Base-by-base conservation (phyloP, 1,139 yeast genomes). In the Suhomyces choctaworum region DNA sequence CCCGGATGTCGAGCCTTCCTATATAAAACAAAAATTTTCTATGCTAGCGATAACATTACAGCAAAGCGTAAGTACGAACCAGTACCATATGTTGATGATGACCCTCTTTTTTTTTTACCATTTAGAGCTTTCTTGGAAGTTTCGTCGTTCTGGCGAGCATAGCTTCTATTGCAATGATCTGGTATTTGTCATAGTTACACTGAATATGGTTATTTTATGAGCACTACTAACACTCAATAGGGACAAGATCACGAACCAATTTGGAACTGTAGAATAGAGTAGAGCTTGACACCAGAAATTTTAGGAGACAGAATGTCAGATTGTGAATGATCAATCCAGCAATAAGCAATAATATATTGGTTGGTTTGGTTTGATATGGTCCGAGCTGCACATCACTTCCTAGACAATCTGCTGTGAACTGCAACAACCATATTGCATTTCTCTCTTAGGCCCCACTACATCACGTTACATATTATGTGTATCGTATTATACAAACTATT, bases 101-200 rank as follows among this genome's bases (percentile, higher is more conserved):
- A 40, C 37, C 45, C 52, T 48, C 22, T 48, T 50, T 54, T 53
- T 49, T 46, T 65, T 66, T 8, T 8, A 17, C 73, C 73, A 56
- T 42, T 34, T 47, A 53, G 73, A 67, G 73, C 71, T 47, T 48
- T 54, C 43, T 48, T 52, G 54, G 63, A 47, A 50, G 47, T 52
- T 61, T 52, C 54, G 52, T 63, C 75, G 74, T 69, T 62, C 65
- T 69, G 75, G 66, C 54, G 47, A 52, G 58, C 52, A 56, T 50
- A 53, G 56, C 56, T 62, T 57, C 60, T 46, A 51, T 48, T 64
- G 73, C 74, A 56, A 62, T 69, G 75, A 69, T 59, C 58, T 61
- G 75, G 74, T 68, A 67, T 47, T 66, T 65, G 74, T 69, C 74
- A 68, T 68, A 69, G 74, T 69, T 68, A 69, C 74, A 68, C 74